Percentiles rank a stretch among this genome's conserved stretches.
These are phyloP conservation scores for Taphrina confusa DNA, from an alignment of 1,139 yeast genomes.

Conservation along the genomic window DNA sequence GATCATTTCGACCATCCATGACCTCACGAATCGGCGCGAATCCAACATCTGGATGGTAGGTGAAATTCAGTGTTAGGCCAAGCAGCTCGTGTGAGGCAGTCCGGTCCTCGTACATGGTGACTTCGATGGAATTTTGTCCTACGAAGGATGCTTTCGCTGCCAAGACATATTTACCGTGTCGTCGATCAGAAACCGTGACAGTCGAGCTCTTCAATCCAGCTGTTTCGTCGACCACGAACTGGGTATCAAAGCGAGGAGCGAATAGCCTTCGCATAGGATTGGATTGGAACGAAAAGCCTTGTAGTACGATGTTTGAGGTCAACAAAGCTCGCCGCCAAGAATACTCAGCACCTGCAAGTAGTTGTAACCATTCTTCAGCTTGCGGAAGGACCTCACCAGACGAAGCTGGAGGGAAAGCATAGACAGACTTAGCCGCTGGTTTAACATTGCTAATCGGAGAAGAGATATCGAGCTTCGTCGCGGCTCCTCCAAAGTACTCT, in stretches of 20 bases:
- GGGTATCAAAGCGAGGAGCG: slow-evolving; percentile 66
- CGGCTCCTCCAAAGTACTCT: slow-evolving; percentile 81
- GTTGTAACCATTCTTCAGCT: slow-evolving; percentile 65
- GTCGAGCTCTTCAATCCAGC: slow-evolving; percentile 58
- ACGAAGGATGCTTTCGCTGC: slow-evolving; percentile 63
- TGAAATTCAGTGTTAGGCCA: slow-evolving; percentile 69
- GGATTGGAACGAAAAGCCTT: slow-evolving; percentile 73
- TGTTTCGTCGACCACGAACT: slow-evolving; percentile 61
- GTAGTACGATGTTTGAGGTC: slow-evolving; percentile 76
- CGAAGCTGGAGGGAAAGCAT: slow-evolving; percentile 56
- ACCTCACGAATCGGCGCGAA: slow-evolving; percentile 92
- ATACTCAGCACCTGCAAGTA: slow-evolving; percentile 74
- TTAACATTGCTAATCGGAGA: slow-evolving; percentile 24
- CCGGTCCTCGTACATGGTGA: slow-evolving; percentile 83
- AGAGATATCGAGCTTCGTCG: slow-evolving; percentile 42
- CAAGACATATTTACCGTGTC: slow-evolving; percentile 70
- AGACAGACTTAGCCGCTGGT: slow-evolving; percentile 48
- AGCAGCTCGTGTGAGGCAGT: slow-evolving; percentile 72
- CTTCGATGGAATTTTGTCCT: slow-evolving; percentile 58
- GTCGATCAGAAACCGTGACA: slow-evolving; percentile 61
- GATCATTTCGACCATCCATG: slow-evolving; percentile 84
- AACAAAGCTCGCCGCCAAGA: slow-evolving; percentile 93
- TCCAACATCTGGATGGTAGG: slow-evolving; percentile 79
- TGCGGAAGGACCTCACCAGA: slow-evolving; percentile 47
- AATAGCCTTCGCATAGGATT: slow-evolving; percentile 81